phyloP scores from a whole-genome alignment of 495 filamentous ascomycete genomes.

The Xylaria grammica region DNA sequence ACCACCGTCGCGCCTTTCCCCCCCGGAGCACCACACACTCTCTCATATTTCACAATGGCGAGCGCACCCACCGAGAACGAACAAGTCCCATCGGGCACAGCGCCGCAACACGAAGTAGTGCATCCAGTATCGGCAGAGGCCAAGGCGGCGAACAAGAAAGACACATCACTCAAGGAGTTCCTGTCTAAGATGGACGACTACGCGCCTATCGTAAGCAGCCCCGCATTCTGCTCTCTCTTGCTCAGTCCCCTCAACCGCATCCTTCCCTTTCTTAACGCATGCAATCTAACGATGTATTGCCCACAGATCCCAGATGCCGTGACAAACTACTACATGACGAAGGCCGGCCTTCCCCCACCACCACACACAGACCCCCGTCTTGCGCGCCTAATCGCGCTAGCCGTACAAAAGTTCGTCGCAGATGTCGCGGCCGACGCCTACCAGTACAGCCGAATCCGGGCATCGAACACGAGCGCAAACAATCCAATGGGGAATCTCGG shows the following conservation, averaged over 20 bases:
- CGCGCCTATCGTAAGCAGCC: slow-evolving; percentile 81
- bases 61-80: slow-evolving; percentile 35
- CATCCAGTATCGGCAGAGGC: slow-evolving; percentile 36
- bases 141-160: slow-evolving; percentile 75
- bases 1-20: neutral
- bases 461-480: slow-evolving; percentile 83
- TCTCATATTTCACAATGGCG: slow-evolving; percentile 23
- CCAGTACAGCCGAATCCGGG: slow-evolving; percentile 92
- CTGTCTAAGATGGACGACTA: slow-evolving; percentile 97
- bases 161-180: slow-evolving; percentile 89
- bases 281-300: slow-evolving; percentile 14
- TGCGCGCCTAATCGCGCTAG: slow-evolving; percentile 89
- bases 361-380: slow-evolving; percentile 85
- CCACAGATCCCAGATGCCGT: slow-evolving; percentile 94
- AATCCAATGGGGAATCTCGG: slow-evolving; percentile 88
- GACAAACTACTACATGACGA: slow-evolving; percentile 95
- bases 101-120: slow-evolving; percentile 30
- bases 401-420: slow-evolving; percentile 96
- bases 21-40: neutral
- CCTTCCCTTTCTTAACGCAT: neutral
- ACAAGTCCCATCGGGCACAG: slow-evolving; percentile 30
- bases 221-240: neutral
- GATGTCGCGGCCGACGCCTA: slow-evolving; percentile 98
- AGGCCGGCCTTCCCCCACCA: slow-evolving; percentile 88
- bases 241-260: neutral